Base-by-base conservation (phyloP, 2,329 filamentous ascomycete species). In the Rhynchosporium graminicola region DNA sequence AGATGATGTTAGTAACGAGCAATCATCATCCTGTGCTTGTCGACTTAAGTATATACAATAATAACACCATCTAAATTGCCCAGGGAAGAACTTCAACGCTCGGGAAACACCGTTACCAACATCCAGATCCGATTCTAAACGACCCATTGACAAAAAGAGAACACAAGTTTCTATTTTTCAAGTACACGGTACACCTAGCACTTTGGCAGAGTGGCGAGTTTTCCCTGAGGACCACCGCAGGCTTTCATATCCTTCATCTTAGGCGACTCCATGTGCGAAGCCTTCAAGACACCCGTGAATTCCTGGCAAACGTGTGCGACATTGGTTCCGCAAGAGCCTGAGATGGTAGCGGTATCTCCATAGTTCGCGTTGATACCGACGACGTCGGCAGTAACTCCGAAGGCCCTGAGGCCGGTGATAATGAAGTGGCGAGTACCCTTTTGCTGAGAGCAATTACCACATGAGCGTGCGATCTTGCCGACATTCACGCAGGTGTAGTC, bases 401-500 rank as follows among this genome's bases (percentile, higher is more conserved):
- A 68, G 63, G 78, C 78, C 46, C 68, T 73, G 63, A 76, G 65
- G 63, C 68, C 69, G 62, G 68, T 62, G 64, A 77, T 62, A 46
- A 70, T 69, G 54, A 75, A 70, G 57, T 71, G 68, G 36, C 67
- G 58, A 29, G 67, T 62, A 52, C 74, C 75, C 55, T 71, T 70
- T 61, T 68, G 70, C 63, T 69, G 69, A 65, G 69, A 70, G 70
- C 77, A 80, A 73, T 77, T 77, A 28, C 80, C 80, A 70, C 80
- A 82, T 54, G 76, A 75, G 63, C 80, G 78, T 74, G 80, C 81
- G 52, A 81, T 68, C 71, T 78, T 78, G 64, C 77, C 77, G 52
- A 76, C 74, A 69, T 78, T 72, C 51, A 74, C 70, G 38, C 76
- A 74, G 31, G 74, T 76, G 67, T 77, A 79, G 64, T 74, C 75